Percentiles rank a stretch among this genome's conserved stretches.
Conservation (phyloP, 805 yeast genomes). For the Schizosaccharomyces pombe region DNA sequence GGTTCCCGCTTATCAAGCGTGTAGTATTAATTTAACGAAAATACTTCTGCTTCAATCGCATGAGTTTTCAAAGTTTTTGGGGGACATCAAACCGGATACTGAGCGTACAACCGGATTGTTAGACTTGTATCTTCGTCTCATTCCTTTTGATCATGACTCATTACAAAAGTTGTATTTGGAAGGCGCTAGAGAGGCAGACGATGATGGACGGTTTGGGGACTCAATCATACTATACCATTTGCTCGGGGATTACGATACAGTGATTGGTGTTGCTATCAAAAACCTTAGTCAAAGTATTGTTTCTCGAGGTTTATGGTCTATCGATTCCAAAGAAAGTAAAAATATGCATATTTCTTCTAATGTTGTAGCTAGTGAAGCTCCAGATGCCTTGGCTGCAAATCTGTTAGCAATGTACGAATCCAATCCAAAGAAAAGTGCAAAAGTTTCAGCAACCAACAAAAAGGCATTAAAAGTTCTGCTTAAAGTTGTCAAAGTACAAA, state of each 20-base stretch:
- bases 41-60: conserved; percentile 56
- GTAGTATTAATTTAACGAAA: conserved; percentile 32
- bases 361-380: background rate
- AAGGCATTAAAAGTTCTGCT: background rate
- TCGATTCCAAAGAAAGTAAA: background rate
- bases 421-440: background rate
- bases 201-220: conserved; percentile 73
- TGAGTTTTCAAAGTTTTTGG: conserved; percentile 59
- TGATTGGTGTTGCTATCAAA: conserved; percentile 14
- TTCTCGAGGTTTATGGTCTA: background rate
- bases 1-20: conserved; percentile 2
- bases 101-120: conserved; percentile 59
- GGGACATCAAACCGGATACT: conserved; percentile 62
- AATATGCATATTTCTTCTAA: background rate
- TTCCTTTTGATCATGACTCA: conserved; percentile 35
- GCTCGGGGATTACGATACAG: conserved; percentile 69
- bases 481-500: background rate
- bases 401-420: background rate
- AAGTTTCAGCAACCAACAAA: background rate
- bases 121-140: conserved; percentile 37
- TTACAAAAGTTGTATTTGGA: conserved; percentile 54
- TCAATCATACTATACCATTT: conserved; percentile 68
- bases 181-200: conserved; percentile 71
- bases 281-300: background rate
- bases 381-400: background rate